A percentile compares a stretch with the other conserved stretches of the same genome.
phyloP scores from a whole-genome alignment of 495 filamentous ascomycete genomes.

The Choiromyces venosus region DNA sequence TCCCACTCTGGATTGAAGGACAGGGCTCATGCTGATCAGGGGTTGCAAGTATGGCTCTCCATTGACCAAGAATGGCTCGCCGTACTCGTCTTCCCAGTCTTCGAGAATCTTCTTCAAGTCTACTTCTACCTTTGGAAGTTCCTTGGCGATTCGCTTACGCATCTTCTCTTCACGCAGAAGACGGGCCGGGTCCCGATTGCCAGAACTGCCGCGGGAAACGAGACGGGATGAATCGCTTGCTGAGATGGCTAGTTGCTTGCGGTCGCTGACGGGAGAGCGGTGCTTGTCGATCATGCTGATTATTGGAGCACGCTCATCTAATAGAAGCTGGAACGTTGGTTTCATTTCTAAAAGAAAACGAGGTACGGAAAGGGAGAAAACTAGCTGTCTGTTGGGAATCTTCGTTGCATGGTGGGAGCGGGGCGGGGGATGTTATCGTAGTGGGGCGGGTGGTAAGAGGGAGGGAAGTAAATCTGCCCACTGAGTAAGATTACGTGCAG shows the following conservation, averaged over 20 bases:
- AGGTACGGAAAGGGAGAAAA: too few species aligned
- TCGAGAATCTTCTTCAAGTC: constrained; percentile 78
- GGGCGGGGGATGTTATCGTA: too few species aligned
- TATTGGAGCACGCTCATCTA: constrained; percentile 79
- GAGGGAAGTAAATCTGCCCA: too few species aligned
- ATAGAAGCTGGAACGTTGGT: constrained; percentile 74
- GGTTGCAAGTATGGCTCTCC: constrained; percentile 92
- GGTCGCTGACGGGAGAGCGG: constrained; percentile 74
- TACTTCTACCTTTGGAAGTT: constrained; percentile 80
- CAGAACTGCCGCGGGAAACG: constrained; percentile 77
- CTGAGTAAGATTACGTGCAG: too few species aligned
- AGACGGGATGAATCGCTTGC: constrained; percentile 92
- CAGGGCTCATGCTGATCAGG: constrained; percentile 64
- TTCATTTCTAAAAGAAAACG: too few species aligned
- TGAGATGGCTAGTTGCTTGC: constrained; percentile 73
- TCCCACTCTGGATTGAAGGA: constrained; percentile 20
- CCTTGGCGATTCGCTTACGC: constrained; percentile 91
- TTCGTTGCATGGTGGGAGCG: too few species aligned
- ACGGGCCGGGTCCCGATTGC: constrained; percentile 86
- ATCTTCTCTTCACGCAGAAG: constrained; percentile 97
- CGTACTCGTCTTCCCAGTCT: constrained; percentile 88
- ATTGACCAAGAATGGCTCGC: constrained; percentile 84
- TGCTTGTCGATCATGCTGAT: constrained; percentile 79
- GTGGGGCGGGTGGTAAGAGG: too few species aligned
- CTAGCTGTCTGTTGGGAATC: too few species aligned